These are phyloP conservation scores for Botryotinia narcissicola DNA, from an alignment of 2,329 filamentous ascomycete genomes.

Conservation along the genomic window DNA sequence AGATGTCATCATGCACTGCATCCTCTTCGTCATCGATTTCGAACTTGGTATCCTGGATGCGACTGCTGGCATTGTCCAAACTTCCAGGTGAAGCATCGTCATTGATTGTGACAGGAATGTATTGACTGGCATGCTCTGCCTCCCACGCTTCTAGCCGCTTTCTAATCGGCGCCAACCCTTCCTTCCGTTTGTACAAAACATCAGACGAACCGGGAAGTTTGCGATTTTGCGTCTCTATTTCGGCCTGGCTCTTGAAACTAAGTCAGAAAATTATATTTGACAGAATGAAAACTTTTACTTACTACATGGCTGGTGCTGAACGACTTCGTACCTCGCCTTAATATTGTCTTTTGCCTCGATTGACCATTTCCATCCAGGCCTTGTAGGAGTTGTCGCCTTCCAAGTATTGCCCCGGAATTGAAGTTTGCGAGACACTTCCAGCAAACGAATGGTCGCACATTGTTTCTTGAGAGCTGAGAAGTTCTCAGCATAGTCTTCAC, in stretches of 20 bases:
- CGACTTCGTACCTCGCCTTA: neutral
- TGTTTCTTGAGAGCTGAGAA: conserved; percentile 21
- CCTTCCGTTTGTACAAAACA: neutral
- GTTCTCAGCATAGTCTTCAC: conserved; percentile 30
- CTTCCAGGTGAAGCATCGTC: conserved; percentile 14
- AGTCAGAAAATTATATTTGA: neutral
- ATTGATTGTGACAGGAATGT: neutral
- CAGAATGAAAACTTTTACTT: neutral
- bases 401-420: conserved; percentile 3
- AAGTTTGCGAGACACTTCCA: conserved; percentile 32
- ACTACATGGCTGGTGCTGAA: conserved; percentile 4
- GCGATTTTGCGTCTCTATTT: neutral
- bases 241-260: neutral
- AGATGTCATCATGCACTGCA: conserved; percentile 27
- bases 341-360: neutral
- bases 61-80: conserved; percentile 23
- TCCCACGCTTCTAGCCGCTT: conserved; percentile 31
- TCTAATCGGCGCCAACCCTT: conserved; percentile 35
- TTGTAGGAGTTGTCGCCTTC: neutral
- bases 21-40: conserved; percentile 28
- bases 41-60: conserved; percentile 9
- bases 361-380: neutral
- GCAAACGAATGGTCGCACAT: conserved; percentile 29
- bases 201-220: neutral
- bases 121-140: conserved; percentile 7